A percentile compares a stretch with the other conserved stretches of the same genome.
Evolutionary conservation across 352 stramenopile genomes (phyloP).

Genomic region (Lagenidium sp.): DNA sequence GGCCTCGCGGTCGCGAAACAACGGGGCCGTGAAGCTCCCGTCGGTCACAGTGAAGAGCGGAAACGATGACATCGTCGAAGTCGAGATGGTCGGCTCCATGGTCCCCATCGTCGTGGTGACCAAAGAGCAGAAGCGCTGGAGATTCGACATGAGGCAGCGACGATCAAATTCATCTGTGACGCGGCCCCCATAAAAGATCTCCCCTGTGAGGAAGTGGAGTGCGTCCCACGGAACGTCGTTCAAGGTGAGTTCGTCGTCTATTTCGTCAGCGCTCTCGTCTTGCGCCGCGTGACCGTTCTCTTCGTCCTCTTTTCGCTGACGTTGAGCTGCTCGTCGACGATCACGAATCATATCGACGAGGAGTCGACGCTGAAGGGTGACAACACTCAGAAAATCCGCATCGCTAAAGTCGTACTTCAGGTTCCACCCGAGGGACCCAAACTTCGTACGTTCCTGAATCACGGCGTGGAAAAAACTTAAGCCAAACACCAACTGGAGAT

Average conservation of each 20-base stretch:
- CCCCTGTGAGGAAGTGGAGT: conserved; percentile 61
- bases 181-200: conserved; percentile 77
- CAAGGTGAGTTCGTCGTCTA: background rate
- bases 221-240: conserved; percentile 59
- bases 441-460: conserved; percentile 66
- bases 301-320: background rate
- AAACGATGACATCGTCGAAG: no score
- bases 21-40: conserved; percentile 29
- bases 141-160: conserved; percentile 52
- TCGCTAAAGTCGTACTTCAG: conserved; percentile 74
- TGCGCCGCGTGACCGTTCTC: background rate
- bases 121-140: conserved; percentile 51
- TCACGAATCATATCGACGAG: conserved; percentile 14
- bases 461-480: conserved; percentile 76
- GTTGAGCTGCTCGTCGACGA: no score
- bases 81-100: background rate
- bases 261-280: conserved; percentile 1
- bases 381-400: conserved; percentile 61
- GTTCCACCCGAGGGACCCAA: conserved; percentile 72
- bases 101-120: conserved; percentile 5
- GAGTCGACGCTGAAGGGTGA: conserved; percentile 44
- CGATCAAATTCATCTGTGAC: conserved; percentile 81
- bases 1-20: conserved; percentile 22
- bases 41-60: conserved; percentile 18
- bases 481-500: conserved; percentile 57